Percentiles rank a stretch among this genome's conserved stretches.
phyloP scores from a whole-genome alignment of 495 filamentous ascomycete genomes.

The Staphylotrichum longicolle region DNA sequence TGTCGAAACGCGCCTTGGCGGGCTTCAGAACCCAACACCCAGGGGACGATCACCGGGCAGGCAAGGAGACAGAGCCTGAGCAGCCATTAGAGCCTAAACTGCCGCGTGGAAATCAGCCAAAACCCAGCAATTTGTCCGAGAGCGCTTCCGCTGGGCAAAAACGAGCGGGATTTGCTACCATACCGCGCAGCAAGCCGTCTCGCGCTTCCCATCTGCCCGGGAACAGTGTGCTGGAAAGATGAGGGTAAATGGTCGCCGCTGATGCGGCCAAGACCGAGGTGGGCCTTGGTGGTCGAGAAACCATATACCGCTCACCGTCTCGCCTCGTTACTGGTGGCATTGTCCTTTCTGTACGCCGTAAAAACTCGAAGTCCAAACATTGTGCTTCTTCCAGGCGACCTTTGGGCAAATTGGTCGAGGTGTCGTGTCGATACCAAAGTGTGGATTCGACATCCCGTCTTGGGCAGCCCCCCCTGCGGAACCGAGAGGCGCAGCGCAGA shows the following conservation, averaged over 20 bases:
- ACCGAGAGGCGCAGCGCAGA: slow-evolving; percentile 20
- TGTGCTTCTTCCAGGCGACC: no score
- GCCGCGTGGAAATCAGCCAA: slow-evolving; percentile 40
- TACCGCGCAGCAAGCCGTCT: not conserved
- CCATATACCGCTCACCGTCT: no score
- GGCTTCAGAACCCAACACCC: slow-evolving; percentile 14
- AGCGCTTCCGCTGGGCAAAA: slow-evolving; percentile 12
- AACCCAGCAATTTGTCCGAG: slow-evolving; percentile 34
- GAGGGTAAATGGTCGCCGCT: slow-evolving; percentile 31
- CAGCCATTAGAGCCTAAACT: slow-evolving; percentile 34
- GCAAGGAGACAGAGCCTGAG: slow-evolving; percentile 16
- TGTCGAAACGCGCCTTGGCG: slow-evolving; percentile 26
- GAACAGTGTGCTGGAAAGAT: slow-evolving; percentile 17
- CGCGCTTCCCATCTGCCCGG: slow-evolving; percentile 28
- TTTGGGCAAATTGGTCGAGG: no score
- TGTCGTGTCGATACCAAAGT: not conserved
- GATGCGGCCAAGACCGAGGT: slow-evolving; percentile 15
- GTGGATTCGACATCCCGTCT: not conserved
- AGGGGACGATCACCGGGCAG: slow-evolving; percentile 24
- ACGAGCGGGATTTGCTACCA: slow-evolving; percentile 6
- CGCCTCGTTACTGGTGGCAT: no score
- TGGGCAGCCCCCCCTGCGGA: slow-evolving; percentile 7
- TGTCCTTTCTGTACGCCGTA: no score
- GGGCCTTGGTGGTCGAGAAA: not conserved
- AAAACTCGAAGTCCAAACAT: no score